Base-by-base conservation (phyloP, 768 basidiomycete genomes). In the Lentinula raphanica region DNA sequence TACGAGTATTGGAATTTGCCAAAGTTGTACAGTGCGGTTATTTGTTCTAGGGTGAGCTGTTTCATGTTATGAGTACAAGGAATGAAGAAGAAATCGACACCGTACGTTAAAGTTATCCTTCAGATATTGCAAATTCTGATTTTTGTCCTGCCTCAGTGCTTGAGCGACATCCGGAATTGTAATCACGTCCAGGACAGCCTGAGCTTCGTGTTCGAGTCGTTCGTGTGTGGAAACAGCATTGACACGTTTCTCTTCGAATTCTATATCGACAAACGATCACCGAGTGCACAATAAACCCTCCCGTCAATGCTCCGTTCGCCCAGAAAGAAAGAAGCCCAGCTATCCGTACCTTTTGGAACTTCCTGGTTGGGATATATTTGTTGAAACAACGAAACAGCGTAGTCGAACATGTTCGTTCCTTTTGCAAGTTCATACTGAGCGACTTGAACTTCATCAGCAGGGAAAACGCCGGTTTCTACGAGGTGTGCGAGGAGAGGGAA, bases 1-100 rank as follows among this genome's bases (percentile, higher is more conserved):
- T 92, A 92, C n/a, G 96, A 92, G 75, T 93, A 99, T 75, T 97
- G 95, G 78, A 95, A 98, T 69, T 98, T 90, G 55, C 97, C 97
- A 74, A 96, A 98, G 75, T 94, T 93, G 79, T 99, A 98, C 8
- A 99, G 78, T 1, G 92, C 91, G 42, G 87, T 91, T 69, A 98
- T 97, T 84, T 97, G 92, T 59, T 96, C 94, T 59, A 94, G 77
- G 15, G 90, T 94, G 58, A 99, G 85, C 96, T 98, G 71, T 0
- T 64, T 38, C n/a, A 58, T 46, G 51, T 17, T 17, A 19, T 19
- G 38, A 42, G 50, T 25, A 44, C 35, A 25, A 49, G 13, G 59
- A 56, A 49, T 58, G 58, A 54, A 42, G 48, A 40, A n/a, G 19
- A 45, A 45, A 21, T 3, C 4, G 25, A 51, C 35, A 36, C 72